Base-by-base conservation (phyloP, 352 stramenopile species). In the Globisporangium camurandrum region DNA sequence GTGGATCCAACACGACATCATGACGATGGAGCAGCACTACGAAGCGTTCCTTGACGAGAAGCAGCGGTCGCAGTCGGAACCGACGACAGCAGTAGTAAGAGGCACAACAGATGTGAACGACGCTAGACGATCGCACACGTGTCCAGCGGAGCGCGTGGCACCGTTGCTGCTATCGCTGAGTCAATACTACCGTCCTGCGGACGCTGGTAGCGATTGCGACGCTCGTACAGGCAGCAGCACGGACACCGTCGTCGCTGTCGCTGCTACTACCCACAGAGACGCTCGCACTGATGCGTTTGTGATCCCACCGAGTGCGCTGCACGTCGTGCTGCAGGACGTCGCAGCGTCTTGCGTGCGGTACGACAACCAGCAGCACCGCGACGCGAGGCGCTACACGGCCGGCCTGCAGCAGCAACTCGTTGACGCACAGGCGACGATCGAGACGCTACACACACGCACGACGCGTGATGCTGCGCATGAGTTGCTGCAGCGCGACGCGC, bases 1-100 rank as follows among this genome's bases (percentile, higher is more conserved):
- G 39, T 85, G 70, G 73, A 54, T 81, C 16, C 58, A 73, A 3
- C 33, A 57, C 7, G 68, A 85, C 34, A 64, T 75, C 16, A 46
- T 57, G 22, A 41, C 62, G 16, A 65, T 85, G 27, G 63, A 79
- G 19, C 24, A 47, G 16, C 64, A 85, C 19, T 76, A 79, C 30
- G 66, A 69, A 16, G 54, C 40, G 11, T 70, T 85, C 31, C 51
- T 85, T 2, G 47, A 69, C 6, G 62, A 67, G 30, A 67, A 65
- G 22, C 62, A 48, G 22, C 67, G 67, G 23, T 44, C 67, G 5
- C 52, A 39, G 19, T 12, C 33, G 33, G 17, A 20, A 12, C 14
- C 12, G 19, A 17, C 12, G 33, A 39, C 14, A 67, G 22, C 24
- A 67, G 14, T 45, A 64, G 37, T 46, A 38, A 30, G 4, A 30